Conservation (phyloP, 1,139 yeast species). For the Pichia cactophila region DNA sequence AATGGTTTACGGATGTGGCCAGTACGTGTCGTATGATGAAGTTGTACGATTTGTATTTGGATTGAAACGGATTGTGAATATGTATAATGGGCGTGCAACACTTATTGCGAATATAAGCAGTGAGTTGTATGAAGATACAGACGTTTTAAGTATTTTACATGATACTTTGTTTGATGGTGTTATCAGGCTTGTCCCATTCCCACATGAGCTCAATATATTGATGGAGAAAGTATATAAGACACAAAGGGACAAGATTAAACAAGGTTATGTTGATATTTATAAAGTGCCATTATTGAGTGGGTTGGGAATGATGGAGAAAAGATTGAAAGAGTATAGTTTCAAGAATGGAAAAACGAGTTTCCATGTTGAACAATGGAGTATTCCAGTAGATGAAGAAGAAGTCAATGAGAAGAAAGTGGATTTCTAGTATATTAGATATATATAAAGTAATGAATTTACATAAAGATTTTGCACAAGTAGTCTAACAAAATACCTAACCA, state of each 20-base stretch:
- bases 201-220: constrained; percentile 60
- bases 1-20: constrained; percentile 52
- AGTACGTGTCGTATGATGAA: constrained; percentile 33
- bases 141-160: constrained; percentile 50
- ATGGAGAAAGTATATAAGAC: constrained; percentile 62
- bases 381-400: constrained; percentile 79
- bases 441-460: neutral
- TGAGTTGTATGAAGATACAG: constrained; percentile 53
- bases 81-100: constrained; percentile 40
- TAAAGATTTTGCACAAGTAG: constrained; percentile 35
- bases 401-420: constrained; percentile 26
- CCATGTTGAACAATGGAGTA: constrained; percentile 88
- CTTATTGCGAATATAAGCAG: constrained; percentile 53
- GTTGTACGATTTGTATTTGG: constrained; percentile 58
- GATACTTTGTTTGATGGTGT: constrained; percentile 53
- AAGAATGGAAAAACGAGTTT: constrained; percentile 76
- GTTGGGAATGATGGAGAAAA: constrained; percentile 71
- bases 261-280: constrained; percentile 73
- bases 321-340: constrained; percentile 75
- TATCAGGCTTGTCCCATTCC: constrained; percentile 74
- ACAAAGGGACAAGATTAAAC: constrained; percentile 72
- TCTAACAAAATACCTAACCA: constrained; percentile 74
- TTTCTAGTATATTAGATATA: neutral
- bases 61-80: constrained; percentile 48
- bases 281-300: constrained; percentile 70